A percentile compares a stretch with the other conserved stretches of the same genome.
These are phyloP conservation scores for Exophiala xenobiotica DNA, from an alignment of 2,329 filamentous ascomycete genomes.

Conservation along the genomic window DNA sequence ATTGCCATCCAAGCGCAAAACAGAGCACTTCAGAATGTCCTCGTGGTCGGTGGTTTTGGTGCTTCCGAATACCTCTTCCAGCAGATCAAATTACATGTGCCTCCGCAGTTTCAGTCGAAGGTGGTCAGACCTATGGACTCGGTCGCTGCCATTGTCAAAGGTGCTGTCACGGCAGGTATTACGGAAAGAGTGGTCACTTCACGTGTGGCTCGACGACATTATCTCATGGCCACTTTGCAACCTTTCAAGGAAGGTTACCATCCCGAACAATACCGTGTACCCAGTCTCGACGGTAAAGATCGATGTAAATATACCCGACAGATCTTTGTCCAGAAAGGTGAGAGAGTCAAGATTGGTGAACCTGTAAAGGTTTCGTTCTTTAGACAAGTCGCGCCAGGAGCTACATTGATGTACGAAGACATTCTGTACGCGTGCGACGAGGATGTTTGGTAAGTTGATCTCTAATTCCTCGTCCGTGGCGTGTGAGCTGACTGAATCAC, in stretches of 20 bases:
- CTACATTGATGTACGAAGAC: slow-evolving; percentile 99
- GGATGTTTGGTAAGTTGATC: slow-evolving; percentile 63
- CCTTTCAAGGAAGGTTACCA: slow-evolving; percentile 99
- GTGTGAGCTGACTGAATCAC: slow-evolving; percentile 1
- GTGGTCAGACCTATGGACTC: slow-evolving; percentile 99
- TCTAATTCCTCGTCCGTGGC: background rate
- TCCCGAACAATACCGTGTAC: slow-evolving; percentile 95
- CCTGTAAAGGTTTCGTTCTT: slow-evolving; percentile 99
- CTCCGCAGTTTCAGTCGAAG: slow-evolving; percentile 97
- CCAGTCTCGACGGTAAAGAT: slow-evolving; percentile 93
- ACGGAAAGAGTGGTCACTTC: slow-evolving; percentile 96
- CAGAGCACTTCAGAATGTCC: slow-evolving; percentile 85
- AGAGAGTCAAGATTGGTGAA: slow-evolving; percentile 98
- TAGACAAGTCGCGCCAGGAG: slow-evolving; percentile 93
- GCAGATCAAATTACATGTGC: slow-evolving; percentile 97
- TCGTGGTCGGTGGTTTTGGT: slow-evolving; percentile 97
- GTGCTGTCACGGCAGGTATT: slow-evolving; percentile 95
- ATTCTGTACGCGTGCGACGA: slow-evolving; percentile 97
- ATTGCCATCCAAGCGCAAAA: slow-evolving; percentile 99
- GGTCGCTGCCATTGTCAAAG: slow-evolving; percentile 96
- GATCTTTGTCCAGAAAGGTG: slow-evolving; percentile 97
- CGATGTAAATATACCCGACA: slow-evolving; percentile 98
- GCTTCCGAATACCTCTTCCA: slow-evolving; percentile 99
- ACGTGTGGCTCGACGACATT: slow-evolving; percentile 93
- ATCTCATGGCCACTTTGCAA: slow-evolving; percentile 97